Evolutionary conservation across 2,329 filamentous ascomycete species (phyloP), one percentile per base, ranked within the genome.

Genomic region (Trichophyton benhamiae): DNA sequence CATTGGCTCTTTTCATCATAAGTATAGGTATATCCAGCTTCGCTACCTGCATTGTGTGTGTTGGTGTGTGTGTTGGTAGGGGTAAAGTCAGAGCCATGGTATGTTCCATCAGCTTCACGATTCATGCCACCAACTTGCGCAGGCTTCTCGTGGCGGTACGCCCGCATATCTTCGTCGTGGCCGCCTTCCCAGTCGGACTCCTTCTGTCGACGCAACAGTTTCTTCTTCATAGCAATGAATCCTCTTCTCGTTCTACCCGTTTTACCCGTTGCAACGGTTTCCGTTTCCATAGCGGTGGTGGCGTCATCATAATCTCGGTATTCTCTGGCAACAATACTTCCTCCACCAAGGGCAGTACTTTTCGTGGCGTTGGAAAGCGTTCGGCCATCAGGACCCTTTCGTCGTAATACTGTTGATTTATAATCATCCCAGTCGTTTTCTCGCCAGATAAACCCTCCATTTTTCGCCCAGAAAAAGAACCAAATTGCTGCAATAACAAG

Each of bases 381-480:
- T 52, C 87, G 91, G 46, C 92, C 92, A 75, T 96, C 91, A 3
- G 91, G 90, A 0, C 91, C 91, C 69, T 87, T 91, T 60, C 91
- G 87, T 48, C 94, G 83, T 53, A 99, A 76, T 1, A 99, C 94
- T 0, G 92, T 96, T 1, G 88, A 87, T 74, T 97, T 97, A 83
- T 99, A 99, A 70, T 99, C 94, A 4, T 97, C 92, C 92, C 94
- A 99, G 75, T 99, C 94, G 41, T 84, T 80, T 65, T 95, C 78
- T 55, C 82, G 82, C 80, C 91, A 97, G 65, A 88, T 79, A 78
- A 97, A 96, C 13, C 94, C 94, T 64, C 94, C 94, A 68, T 97
- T 96, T 76, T 88, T 92, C 62, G 92, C 92, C 88, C 89, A 95
- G 81, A 95, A 95, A 82, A 99, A 97, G 82, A 99, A 96, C 91